Base-by-base conservation (phyloP, 192 early-diverging fungal genomes). In the Rhizophagus clarus region DNA sequence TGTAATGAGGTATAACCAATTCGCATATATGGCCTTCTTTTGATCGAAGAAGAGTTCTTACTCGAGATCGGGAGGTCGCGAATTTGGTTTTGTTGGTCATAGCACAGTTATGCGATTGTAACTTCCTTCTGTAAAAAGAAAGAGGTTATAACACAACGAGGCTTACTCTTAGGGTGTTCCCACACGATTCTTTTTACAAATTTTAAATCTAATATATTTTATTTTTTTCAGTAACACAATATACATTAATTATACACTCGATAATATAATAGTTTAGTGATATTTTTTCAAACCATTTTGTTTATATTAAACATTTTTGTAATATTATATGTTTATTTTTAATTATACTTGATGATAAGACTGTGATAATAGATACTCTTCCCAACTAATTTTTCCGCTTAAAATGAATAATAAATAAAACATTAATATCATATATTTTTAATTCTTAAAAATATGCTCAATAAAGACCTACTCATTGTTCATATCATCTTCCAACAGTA, bases 401-500 rank as follows among this genome's bases (percentile, higher is more conserved):
- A 6, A 66, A 66, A 66, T 17, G 22, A 34, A 71, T 8, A 29
- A 37, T 15, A 15, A 71, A 17, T 31, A 71, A 34, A 42, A 34
- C 10, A 11, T 70, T 28, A 31, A 37, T 34, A 20, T 70, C 0
- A 20, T 34, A 20, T n/a, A n/a, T n/a, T 4, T 17, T 34, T 34
- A 37, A 71, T 20, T 71, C 15, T 42, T 42, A n/a, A 71, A 70
- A 71, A 34, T 17, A 40, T 20, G 17, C 22, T 71, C 31, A 71
- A 66, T 29, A 26, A 66, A 66, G 9, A 83, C 88, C 81, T 87
- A 90, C 89, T 96, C 93, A 76, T 88, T 89, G 80, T 96, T 84
- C 24, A 84, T 84, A 85, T 96, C 95, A 75, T 95, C 94, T 77
- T 94, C 91, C 28, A 80, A 84, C 68, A 96, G 83, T 34, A 91